A percentile compares a stretch with the other conserved stretches of the same genome.
phyloP scores from a whole-genome alignment of 257 asterid species.

The Capsicum baccatum region DNA sequence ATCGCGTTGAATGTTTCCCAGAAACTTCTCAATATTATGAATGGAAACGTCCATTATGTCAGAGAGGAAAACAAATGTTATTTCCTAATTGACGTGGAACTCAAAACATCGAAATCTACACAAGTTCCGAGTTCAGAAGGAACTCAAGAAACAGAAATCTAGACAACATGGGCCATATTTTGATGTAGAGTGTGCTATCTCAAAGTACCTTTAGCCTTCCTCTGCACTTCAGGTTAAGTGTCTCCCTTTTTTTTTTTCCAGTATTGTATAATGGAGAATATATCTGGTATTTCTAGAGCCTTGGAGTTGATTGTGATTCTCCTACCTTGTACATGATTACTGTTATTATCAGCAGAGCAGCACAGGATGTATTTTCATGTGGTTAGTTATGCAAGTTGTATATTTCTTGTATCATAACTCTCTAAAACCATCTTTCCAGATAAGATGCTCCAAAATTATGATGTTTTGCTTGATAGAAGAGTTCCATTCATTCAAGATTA shows the following conservation, averaged over 20 bases:
- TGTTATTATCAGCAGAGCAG: neutral
- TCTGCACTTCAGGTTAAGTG: neutral
- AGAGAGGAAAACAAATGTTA: slow-evolving; percentile 50
- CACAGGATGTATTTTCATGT: neutral
- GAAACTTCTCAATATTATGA: slow-evolving; percentile 57
- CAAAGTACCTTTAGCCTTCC: neutral
- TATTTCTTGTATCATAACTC: neutral
- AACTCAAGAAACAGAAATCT: slow-evolving; percentile 38
- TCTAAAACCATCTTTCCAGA: neutral
- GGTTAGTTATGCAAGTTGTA: neutral
- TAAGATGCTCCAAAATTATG: neutral
- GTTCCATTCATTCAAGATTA: neutral
- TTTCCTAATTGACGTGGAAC: slow-evolving; percentile 55
- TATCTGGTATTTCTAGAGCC: slow-evolving; percentile 19
- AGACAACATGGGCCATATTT: slow-evolving; percentile 28
- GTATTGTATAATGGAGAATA: neutral
- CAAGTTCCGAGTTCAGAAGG: slow-evolving; percentile 24
- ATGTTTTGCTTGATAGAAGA: neutral
- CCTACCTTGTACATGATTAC: neutral
- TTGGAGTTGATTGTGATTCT: slow-evolving; percentile 1
- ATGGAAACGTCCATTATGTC: slow-evolving; percentile 52
- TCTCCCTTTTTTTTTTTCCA: neutral
- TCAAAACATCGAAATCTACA: slow-evolving; percentile 38
- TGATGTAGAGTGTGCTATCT: slow-evolving; percentile 3
- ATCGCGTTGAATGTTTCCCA: slow-evolving; percentile 51